Evolutionary conservation across 331 rosid genomes (phyloP), one percentile per base, ranked within the genome.

Genomic region (Telfairia occidentalis): DNA sequence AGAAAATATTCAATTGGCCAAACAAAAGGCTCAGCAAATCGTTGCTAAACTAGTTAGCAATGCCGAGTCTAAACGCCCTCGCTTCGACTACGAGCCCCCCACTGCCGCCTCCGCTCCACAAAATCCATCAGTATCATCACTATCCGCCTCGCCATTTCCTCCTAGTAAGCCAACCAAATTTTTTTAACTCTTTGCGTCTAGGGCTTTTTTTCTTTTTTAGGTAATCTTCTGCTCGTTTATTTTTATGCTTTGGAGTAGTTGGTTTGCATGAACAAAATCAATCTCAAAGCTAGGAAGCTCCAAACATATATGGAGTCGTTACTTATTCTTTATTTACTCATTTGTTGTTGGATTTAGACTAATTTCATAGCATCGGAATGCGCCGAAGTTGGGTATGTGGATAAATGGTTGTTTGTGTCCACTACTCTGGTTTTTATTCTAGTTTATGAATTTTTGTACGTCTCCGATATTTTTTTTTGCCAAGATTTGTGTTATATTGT

Each of bases 51-150:
- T 85, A 50, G 74, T 82, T 7, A 76, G 83, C 78, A 81, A 78
- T 80, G 84, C 86, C 30, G 89, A 82, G 80, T 80, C 89, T 2
- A 85, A 85, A 73, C 86, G 86, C 32, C 86, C 84, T 74, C 83
- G 86, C n/a, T 74, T 80, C 49, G 80, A 76, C 54, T 64, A 50
- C 38, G 66, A 78, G 26, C 61, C 79, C 10, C 72, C 78, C 7
- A 64, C 76, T 11, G 43, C 84, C 26, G 65, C 45, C 66, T 75
- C 80, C 5, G 38, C 73, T 0, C 38, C 23, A 21, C 79, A 65
- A 76, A 37, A 66, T 57, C 57, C 80, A 37, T 38, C 81, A 10
- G 42, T 63, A 26, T 49, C 80, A 37, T 38, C 81, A 10, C 43
- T 63, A 26, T 49, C 75, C 21, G 32, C 60, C 18, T 65, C 84